Base-by-base conservation (phyloP, 495 filamentous ascomycete genomes). In the Aspergillus kassunensis region DNA sequence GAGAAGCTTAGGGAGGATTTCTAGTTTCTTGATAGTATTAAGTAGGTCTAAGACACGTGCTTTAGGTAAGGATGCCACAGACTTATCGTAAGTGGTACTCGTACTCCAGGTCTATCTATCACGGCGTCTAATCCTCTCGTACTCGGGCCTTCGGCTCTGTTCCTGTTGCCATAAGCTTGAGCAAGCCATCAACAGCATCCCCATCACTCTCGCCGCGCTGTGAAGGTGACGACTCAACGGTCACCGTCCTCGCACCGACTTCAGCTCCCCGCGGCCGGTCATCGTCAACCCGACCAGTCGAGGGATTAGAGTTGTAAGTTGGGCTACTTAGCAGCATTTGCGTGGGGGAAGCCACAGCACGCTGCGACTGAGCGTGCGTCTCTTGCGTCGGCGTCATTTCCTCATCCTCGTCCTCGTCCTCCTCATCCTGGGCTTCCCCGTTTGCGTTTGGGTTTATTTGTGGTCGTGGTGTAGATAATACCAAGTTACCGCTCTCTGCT, bases 121-220 rank as follows among this genome's bases (percentile, higher is more conserved):
- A 49, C 39, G 10, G 4, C 6, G 19, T 23, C 19, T 5, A 11
- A n/a, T 9, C 10, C 30, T 3, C 3, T 10, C 30, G 13, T n/a
- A 51, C 12, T 27, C 27, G 44, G 42, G 13, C 44, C 54, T 53
- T 65, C 30, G 55, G 56, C 16, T 51, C 48, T 34, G 51, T 51
- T 35, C 65, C 48, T 34, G 51, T 51, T 35, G 63, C 65, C 69
- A 71, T 74, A 6, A 74, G 58, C 49, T 72, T 74, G 23, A 74
- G 57, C 18, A 74, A 30, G 36, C 69, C 71, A 33, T 74, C 69
- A 3, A 73, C 69, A 20, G 71, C 71, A 44, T 74, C 71, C 12
- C 69, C 44, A 35, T 46, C 44, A 15, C 44, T 5, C 18, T 24
- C 30, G 11, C 44, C 71, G 16, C 63, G 50, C 35, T 72, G 68